Conservation (phyloP, 306 rosid species). For the Lathyrus aphaca region DNA sequence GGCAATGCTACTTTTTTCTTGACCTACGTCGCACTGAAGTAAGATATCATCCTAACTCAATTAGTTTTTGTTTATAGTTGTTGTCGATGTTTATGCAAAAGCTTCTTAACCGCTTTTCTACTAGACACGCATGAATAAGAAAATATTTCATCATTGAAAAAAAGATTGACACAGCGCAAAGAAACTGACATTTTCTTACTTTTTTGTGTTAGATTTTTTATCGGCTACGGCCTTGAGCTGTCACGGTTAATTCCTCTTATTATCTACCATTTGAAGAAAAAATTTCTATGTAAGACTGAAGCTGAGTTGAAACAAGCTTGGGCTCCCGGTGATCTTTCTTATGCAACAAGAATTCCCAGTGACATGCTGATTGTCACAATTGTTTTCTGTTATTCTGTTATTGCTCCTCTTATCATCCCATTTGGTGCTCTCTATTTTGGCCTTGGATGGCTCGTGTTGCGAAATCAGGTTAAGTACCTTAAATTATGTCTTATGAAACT, state of each 20-base stretch:
- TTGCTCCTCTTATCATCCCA: constrained; percentile 82
- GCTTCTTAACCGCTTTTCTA: constrained; percentile 9
- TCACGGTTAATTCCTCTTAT: constrained; percentile 86
- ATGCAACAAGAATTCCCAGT: constrained; percentile 79
- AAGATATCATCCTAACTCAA: constrained; percentile 47
- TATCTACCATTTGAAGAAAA: constrained; percentile 86
- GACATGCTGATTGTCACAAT: constrained; percentile 82
- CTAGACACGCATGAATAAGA: neutral
- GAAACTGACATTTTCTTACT: constrained; percentile 6
- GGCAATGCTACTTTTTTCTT: constrained; percentile 81
- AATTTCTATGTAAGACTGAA: constrained; percentile 83
- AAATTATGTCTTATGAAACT: neutral
- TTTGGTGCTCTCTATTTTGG: constrained; percentile 85
- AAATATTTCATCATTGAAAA: neutral
- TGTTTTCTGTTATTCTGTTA: constrained; percentile 82
- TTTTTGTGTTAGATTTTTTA: constrained; percentile 66
- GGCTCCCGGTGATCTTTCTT: constrained; percentile 84
- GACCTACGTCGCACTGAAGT: constrained; percentile 91
- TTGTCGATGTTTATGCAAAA: constrained; percentile 8
- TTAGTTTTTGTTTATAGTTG: constrained; percentile 10
- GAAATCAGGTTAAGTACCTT: constrained; percentile 74
- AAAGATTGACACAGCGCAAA: neutral
- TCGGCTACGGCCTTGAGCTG: constrained; percentile 94
- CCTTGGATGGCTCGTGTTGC: constrained; percentile 89
- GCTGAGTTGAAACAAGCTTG: constrained; percentile 84